A percentile compares a stretch with the other conserved stretches of the same genome.
phyloP scores from a whole-genome alignment of 371 early-diverging fungal species.

The Circinella minor region DNA sequence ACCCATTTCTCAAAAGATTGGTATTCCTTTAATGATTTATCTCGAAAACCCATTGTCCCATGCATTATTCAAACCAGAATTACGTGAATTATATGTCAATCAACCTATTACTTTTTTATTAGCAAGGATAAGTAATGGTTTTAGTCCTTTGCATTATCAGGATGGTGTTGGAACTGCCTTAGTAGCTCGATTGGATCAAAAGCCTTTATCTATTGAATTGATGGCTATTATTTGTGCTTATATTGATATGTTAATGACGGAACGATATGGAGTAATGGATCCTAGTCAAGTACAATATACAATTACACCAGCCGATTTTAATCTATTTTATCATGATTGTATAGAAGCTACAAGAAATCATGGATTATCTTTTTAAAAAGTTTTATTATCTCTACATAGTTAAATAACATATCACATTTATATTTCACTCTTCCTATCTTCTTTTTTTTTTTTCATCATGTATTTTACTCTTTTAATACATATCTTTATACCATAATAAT shows the following conservation, averaged over 20 bases:
- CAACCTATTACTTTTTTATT: background rate
- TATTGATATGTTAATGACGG: background rate
- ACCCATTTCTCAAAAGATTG: background rate
- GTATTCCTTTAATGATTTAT: background rate
- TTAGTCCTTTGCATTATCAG: background rate
- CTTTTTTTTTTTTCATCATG: too few species aligned
- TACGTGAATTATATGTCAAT: background rate
- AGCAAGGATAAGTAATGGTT: background rate
- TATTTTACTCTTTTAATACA: too few species aligned
- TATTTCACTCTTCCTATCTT: too few species aligned
- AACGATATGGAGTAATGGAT: background rate
- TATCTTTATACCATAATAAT: too few species aligned
- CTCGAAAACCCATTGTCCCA: background rate
- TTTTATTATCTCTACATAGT: too few species aligned
- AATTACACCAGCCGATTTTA: background rate
- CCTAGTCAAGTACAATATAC: background rate
- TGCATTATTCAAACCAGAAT: background rate
- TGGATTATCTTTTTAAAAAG: too few species aligned
- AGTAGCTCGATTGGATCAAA: background rate
- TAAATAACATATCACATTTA: too few species aligned
- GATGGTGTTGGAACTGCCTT: slow-evolving; percentile 1
- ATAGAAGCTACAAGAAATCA: background rate
- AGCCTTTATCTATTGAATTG: background rate
- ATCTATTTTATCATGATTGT: background rate
- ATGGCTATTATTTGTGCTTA: background rate